Base-by-base conservation (phyloP, 805 yeast genomes). In the Brettanomyces naardenensis region DNA sequence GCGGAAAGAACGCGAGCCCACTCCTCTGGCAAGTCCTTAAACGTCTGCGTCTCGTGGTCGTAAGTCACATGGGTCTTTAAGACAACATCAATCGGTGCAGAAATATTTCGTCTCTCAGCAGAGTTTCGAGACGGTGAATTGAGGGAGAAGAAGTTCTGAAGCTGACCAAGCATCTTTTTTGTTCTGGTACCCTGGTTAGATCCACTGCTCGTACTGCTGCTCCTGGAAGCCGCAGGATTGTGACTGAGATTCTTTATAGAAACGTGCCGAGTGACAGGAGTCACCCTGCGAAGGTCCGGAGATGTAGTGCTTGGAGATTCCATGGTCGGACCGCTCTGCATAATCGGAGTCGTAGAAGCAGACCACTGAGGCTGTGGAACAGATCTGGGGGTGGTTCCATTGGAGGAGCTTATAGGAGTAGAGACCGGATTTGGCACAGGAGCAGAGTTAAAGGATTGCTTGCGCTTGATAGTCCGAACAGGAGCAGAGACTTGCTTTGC, bases 41-140 rank as follows among this genome's bases (percentile, higher is more conserved):
- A 90, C 31, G 84, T 82, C 10, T 96, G 96, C 17, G 87, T 74
- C 44, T 73, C 75, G 4, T 78, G 70, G 58, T 90, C 96, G 35
- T 85, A 80, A 19, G 95, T 96, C 7, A 92, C 97, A 53, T 92
- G 97, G 14, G 92, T 87, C 26, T 87, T 81, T 53, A 89, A 95
- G 53, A 85, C 80, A 14, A 92, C 82, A 52, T 86, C 87, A 58
- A 81, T 87, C 0, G 98, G 98, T 0, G 87, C 80, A n/a, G 95
- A 84, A 36, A 90, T 92, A 47, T 77, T 77, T 28, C 69, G 49
- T 6, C 49, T 42, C 18, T 38, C 45, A 11, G 54, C 40, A 31
- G 39, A 19, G 35, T 45, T 33, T 19, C 48, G 27, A 7, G 48
- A 36, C 18, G 17, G 14, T 9, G 17, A n/a, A 17, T 23, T 23